phyloP scores from a whole-genome alignment of 805 yeast species.

The Kluyveromyces nonfermentans region DNA sequence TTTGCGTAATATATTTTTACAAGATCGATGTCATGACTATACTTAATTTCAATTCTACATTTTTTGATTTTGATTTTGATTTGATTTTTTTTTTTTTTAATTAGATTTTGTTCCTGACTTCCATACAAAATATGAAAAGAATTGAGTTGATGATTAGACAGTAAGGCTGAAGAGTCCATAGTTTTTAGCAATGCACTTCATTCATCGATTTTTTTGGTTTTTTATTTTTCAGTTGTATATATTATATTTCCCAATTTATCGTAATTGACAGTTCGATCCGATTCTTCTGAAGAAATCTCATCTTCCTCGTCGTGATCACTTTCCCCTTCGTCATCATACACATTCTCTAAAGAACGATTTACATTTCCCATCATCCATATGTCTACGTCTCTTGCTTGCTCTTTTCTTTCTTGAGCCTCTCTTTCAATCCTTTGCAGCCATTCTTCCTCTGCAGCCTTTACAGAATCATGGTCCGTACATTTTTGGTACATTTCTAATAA shows the following conservation, averaged over 20 bases:
- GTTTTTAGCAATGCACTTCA: slow-evolving; percentile 1
- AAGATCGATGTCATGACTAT: too few species aligned
- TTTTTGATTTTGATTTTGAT: too few species aligned
- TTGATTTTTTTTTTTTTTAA: neutral
- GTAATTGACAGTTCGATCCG: slow-evolving; percentile 10
- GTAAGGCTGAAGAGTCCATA: neutral
- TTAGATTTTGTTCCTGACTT: too few species aligned
- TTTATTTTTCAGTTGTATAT: slow-evolving; percentile 7
- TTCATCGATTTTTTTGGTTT: slow-evolving; percentile 7
- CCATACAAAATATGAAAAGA: too few species aligned
- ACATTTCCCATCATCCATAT: slow-evolving; percentile 75
- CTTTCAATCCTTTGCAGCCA: slow-evolving; percentile 63
- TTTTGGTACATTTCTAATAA: slow-evolving; percentile 61
- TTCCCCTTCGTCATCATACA: slow-evolving; percentile 10
- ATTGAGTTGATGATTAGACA: too few species aligned
- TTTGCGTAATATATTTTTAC: too few species aligned
- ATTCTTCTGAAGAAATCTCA: slow-evolving; percentile 6
- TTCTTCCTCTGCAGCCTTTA: slow-evolving; percentile 58
- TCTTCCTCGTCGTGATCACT: slow-evolving; percentile 15
- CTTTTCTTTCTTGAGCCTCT: slow-evolving; percentile 56
- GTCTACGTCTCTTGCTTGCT: slow-evolving; percentile 44
- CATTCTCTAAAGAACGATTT: slow-evolving; percentile 36
- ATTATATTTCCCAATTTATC: slow-evolving; percentile 22
- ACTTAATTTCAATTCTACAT: too few species aligned
- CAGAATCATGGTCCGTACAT: slow-evolving; percentile 75